Evolutionary conservation across 192 early-diverging fungal species (phyloP).

Genomic region (Mortierella hygrophila): DNA sequence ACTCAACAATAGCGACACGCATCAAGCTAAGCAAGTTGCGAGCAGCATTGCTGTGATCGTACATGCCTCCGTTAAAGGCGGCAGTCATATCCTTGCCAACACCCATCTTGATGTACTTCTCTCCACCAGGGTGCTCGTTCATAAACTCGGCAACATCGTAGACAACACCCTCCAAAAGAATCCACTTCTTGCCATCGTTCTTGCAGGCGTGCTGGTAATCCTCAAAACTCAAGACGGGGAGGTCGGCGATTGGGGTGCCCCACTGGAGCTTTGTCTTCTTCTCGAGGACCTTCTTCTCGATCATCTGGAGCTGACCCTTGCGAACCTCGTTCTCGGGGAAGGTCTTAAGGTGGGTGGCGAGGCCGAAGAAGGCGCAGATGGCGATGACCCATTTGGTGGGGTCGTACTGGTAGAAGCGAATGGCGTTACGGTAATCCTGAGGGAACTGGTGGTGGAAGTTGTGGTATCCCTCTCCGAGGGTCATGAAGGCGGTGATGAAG

Average conservation of each 20-base stretch:
- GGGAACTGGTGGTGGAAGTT: conserved; percentile 94
- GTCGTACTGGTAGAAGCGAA: conserved; percentile 84
- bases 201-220: conserved; percentile 69
- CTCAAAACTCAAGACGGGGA: conserved; percentile 78
- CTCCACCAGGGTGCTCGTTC: conserved; percentile 93
- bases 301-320: conserved; percentile 87
- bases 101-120: conserved; percentile 76
- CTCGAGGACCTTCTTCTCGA: conserved; percentile 82
- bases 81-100: conserved; percentile 93
- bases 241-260: conserved; percentile 77
- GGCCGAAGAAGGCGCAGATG: conserved; percentile 68
- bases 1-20: conserved; percentile 76
- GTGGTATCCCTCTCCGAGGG: conserved; percentile 90
- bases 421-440: conserved; percentile 89
- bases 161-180: conserved; percentile 86
- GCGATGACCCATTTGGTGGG: conserved; percentile 91
- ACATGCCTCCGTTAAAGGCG: conserved; percentile 94
- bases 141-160: conserved; percentile 91
- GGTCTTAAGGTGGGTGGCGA: conserved; percentile 81
- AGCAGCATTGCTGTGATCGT: conserved; percentile 94
- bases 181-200: conserved; percentile 78
- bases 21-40: conserved; percentile 88
- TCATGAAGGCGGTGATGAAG: conserved; percentile 83
- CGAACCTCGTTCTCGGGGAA: conserved; percentile 87
- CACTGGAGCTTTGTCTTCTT: conserved; percentile 76